Evolutionary conservation across 495 filamentous ascomycete species (phyloP), one percentile per base, ranked within the genome.

Genomic region (Hyphodiscus hymeniophilus): DNA sequence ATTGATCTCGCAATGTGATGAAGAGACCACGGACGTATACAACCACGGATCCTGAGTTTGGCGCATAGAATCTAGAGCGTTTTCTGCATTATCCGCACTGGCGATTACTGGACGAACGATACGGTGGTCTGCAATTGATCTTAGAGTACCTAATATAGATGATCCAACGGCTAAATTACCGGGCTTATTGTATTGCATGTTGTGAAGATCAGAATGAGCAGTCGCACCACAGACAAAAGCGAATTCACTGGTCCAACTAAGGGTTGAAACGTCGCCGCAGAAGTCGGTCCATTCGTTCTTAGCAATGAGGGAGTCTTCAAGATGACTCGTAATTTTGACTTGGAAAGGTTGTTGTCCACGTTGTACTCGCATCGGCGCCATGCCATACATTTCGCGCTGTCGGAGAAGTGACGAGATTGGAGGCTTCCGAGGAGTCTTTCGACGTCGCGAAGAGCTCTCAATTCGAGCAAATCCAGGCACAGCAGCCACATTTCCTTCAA

Each of bases 131-230:
- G 83, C 72, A 15, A 88, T 69, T 35, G 89, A 85, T 36, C 65
- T 62, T 12, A 95, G 55, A 2, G 63, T 66, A 26, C 76, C 76
- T 0, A 50, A 53, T 2, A 56, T 56, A 3, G 77, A 60, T n/a
- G 87, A 77, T 1, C 89, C 89, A 13, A 91, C 58, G 3, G 89
- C 50, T 3, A 95, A 68, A 60, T 94, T 95, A 18, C 84, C 82
- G 0, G 74, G 73, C 38, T 82, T 75, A 55, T 95, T 95, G 63
- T 95, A 95, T 44, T 87, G 81, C 67, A 89, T 84, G 48, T 85
- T 87, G 44, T 82, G 74, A 0, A 74, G 61, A 58, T 95, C 88
- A 1, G 78, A 79, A 47, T 86, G 77, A 22, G 85, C 81, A 2
- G 82, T 80, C 2, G 87, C 84, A 2, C 89, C 89, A 43, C 72